Percentiles rank a stretch among this genome's conserved stretches.
Evolutionary conservation across 106 monocot genomes (phyloP).

Genomic region (Dioscorea alata): DNA sequence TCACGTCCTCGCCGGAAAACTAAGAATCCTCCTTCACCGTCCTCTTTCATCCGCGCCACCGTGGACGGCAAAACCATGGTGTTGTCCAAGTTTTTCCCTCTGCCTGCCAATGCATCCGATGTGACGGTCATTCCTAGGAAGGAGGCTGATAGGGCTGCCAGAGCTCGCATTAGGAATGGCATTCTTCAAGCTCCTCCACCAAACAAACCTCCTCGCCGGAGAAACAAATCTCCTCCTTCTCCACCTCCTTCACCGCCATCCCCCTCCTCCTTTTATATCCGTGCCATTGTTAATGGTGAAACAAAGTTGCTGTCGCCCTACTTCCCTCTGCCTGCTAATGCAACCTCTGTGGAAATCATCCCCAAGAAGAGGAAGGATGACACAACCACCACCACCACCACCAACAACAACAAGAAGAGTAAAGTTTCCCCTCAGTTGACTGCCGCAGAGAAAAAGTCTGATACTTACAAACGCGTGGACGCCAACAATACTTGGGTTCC

Average conservation of each 20-base stretch:
- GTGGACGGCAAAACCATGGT: slow-evolving; percentile 1
- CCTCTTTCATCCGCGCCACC: slow-evolving; percentile 1
- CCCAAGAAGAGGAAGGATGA: not conserved
- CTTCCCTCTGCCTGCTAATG: no score
- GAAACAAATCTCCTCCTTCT: no score
- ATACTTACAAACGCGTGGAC: slow-evolving; percentile 28
- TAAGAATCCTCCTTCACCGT: not conserved
- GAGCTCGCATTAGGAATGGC: not conserved
- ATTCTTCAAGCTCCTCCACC: no score
- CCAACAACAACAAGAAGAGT: slow-evolving; percentile 1
- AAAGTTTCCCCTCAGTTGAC: not conserved
- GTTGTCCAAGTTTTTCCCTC: slow-evolving; percentile 2
- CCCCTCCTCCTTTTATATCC: no score
- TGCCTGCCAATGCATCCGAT: not conserved
- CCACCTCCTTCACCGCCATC: no score
- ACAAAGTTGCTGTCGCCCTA: no score
- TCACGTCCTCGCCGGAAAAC: no score
- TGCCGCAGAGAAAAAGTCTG: slow-evolving; percentile 19
- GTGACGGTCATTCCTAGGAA: not conserved
- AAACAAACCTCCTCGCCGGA: no score
- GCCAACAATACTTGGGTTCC: slow-evolving; percentile 17
- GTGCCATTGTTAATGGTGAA: no score
- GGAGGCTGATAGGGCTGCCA: not conserved
- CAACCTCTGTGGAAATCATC: no score
- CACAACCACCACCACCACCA: not conserved